Evolutionary conservation across 306 rosid genomes (phyloP), one percentile per base, ranked within the genome.

Genomic region (Heteromeles arbutifolia): DNA sequence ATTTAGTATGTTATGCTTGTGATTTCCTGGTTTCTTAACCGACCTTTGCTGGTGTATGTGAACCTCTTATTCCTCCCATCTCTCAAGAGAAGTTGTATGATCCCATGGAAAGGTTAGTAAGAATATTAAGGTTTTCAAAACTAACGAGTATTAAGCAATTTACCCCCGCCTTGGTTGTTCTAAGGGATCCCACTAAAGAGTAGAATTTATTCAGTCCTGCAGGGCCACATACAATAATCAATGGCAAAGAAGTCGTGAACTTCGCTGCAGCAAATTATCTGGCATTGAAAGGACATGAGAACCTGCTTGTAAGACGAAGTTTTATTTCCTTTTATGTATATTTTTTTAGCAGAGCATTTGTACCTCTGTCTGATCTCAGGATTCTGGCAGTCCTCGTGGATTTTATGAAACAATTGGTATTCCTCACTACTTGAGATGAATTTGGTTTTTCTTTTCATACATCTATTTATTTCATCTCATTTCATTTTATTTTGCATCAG

Each of bases 261-360:
- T 96, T 96, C 77, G 84, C 94, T 80, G 84, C 99, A 45, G 99
- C 99, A 80, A 90, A 96, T 87, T 96, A 89, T 90, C 98, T 96
- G 75, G 96, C 97, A 63, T 80, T 96, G 80, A 85, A 90, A 72
- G 97, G 98, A 76, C 92, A 96, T 81, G 81, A 78, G 80, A 92
- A 85, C 85, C 73, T 96, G 82, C 93, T 90, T 74, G 99, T 96
- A 87, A 80, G 96, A 69, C 79, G 75, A 15, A 58, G 64, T 39
- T 67, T 79, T 79, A 83, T 66, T 45, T 79, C 52, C 50, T 32
- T 41, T 34, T 37, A n/a, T 39, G 52, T 68, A 73, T 54, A 37
- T 34, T 63, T 37, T 31, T 65, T 75, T 69, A 22, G 45, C 32
- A 65, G 77, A 59, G 69, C 65, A 67, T 70, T 78, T 50, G 86